Conservation (phyloP, 129 eudicot genomes). For the Glebionis coronaria region DNA sequence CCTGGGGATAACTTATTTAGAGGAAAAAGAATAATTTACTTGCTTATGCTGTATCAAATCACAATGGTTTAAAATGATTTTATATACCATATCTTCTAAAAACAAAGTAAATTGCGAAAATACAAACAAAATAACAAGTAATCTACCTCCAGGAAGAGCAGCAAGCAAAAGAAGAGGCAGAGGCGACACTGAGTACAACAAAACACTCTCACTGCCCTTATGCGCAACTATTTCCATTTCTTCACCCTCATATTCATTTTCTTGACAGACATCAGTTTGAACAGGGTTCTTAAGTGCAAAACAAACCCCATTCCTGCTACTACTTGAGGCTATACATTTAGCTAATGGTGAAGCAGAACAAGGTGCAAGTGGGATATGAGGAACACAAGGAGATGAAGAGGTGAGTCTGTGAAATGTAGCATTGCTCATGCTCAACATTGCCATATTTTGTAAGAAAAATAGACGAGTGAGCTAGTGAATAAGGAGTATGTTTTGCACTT, state of each 20-base stretch:
- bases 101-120: neutral
- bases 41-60: too few relatives aligned
- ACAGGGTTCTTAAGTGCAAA: constrained; percentile 25
- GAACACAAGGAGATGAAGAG: constrained; percentile 27
- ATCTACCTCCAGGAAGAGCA: constrained; percentile 94
- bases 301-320: constrained; percentile 8
- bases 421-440: constrained; percentile 42
- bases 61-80: too few relatives aligned
- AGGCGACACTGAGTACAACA: constrained; percentile 76
- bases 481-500: neutral
- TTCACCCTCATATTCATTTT: constrained; percentile 12
- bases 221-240: constrained; percentile 19
- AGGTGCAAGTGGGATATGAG: constrained; percentile 16
- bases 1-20: too few relatives aligned
- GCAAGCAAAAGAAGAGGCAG: constrained; percentile 59
- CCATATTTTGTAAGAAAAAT: constrained; percentile 30
- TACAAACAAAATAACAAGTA: neutral
- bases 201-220: constrained; percentile 31
- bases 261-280: constrained; percentile 9
- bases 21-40: too few relatives aligned
- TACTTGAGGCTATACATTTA: constrained; percentile 14
- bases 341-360: constrained; percentile 2
- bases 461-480: neutral
- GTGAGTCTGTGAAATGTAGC: constrained; percentile 25
- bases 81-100: neutral